phyloP scores from a whole-genome alignment of 2,329 filamentous ascomycete genomes.

The Microcyclospora pomicola region DNA sequence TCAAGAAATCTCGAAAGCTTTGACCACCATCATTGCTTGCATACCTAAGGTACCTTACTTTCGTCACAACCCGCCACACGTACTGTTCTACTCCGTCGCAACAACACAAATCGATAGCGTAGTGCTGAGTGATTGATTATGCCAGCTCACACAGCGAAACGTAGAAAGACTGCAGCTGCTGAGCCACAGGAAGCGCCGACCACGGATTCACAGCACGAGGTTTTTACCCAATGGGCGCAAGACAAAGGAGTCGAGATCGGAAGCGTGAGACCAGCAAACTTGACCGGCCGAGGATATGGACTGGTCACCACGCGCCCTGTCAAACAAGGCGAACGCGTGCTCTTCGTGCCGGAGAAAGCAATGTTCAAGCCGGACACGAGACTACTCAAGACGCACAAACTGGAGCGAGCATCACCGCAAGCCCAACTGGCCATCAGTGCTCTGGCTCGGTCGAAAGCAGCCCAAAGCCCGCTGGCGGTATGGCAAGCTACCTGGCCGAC shows the following conservation, averaged over 20 bases:
- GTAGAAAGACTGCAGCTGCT: background rate
- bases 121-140: background rate
- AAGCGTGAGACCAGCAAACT: constrained; percentile 50
- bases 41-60: too few relatives aligned
- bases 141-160: background rate
- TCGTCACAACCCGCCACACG: too few relatives aligned
- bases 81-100: too few relatives aligned
- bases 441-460: constrained; percentile 7
- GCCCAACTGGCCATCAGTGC: constrained; percentile 49
- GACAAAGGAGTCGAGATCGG: constrained; percentile 51
- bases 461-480: constrained; percentile 1
- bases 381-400: constrained; percentile 29
- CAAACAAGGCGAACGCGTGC: constrained; percentile 45
- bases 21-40: too few relatives aligned
- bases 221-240: constrained; percentile 55
- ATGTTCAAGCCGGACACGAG: constrained; percentile 51
- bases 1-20: too few relatives aligned
- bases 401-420: constrained; percentile 33
- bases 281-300: constrained; percentile 63
- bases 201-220: constrained; percentile 25
- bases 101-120: too few relatives aligned
- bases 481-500: constrained; percentile 42
- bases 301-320: constrained; percentile 57
- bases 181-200: too few relatives aligned
- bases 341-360: constrained; percentile 49